Percentiles rank a stretch among this genome's conserved stretches.
Evolutionary conservation across 2,329 filamentous ascomycete genomes (phyloP).

Genomic region (Harringtonia aguacate): DNA sequence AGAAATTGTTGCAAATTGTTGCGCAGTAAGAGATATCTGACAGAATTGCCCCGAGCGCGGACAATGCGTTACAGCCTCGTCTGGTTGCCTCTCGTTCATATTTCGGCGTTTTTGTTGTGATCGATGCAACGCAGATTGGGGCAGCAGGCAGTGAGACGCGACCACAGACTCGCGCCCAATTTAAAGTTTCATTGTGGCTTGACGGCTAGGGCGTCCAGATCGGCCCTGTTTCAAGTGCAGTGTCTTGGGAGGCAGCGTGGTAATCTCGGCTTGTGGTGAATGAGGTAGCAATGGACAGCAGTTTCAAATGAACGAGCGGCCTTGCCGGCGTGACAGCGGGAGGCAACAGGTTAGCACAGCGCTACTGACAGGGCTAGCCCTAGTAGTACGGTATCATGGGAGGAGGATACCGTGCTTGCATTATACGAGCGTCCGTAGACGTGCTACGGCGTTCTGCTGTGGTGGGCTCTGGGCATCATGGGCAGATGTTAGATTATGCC

Average conservation of each 20-base stretch:
- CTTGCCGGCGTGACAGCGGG: not conserved
- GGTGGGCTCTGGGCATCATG: too few species aligned
- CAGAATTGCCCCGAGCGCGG: too few species aligned
- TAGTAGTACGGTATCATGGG: too few species aligned
- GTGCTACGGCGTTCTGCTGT: too few species aligned
- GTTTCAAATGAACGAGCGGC: too few species aligned
- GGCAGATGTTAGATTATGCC: too few species aligned
- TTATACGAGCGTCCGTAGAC: too few species aligned
- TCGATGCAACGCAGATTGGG: not conserved
- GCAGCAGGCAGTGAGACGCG: too few species aligned
- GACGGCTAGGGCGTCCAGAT: not conserved
- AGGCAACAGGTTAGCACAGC: not conserved
- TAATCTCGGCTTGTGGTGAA: not conserved
- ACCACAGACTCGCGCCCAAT: not conserved
- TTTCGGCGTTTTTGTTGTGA: constrained; percentile 3
- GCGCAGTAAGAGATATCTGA: too few species aligned
- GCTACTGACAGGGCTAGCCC: too few species aligned
- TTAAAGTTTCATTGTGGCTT: not conserved
- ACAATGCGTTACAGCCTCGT: not conserved
- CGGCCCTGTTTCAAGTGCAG: constrained; percentile 3
- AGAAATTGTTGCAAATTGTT: too few species aligned
- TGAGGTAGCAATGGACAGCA: not conserved
- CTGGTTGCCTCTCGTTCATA: constrained; percentile 5
- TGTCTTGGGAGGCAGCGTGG: not conserved
- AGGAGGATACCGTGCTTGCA: too few species aligned